phyloP scores from a whole-genome alignment of 1,139 yeast genomes.

The Pichia sp. region DNA sequence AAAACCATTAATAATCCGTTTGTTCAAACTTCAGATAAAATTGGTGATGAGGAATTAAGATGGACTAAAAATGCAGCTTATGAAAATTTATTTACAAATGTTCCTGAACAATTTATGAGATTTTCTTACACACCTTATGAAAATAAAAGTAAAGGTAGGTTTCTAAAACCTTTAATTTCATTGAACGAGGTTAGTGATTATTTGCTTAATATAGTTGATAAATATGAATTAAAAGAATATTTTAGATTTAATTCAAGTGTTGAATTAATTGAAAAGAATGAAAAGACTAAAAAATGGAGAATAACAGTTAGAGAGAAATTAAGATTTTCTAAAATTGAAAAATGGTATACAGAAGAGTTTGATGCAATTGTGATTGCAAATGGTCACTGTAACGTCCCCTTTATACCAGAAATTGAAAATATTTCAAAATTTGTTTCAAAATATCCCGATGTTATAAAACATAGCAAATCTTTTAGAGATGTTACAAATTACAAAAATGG shows the following conservation, averaged over 20 bases:
- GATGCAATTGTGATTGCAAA: slow-evolving; percentile 44
- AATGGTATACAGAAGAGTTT: slow-evolving; percentile 32
- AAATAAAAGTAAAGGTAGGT: slow-evolving; percentile 8
- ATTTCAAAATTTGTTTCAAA: slow-evolving; percentile 34
- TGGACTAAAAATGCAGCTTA: slow-evolving; percentile 30
- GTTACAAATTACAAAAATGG: slow-evolving; percentile 25
- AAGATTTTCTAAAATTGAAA: slow-evolving; percentile 16
- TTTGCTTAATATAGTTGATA: slow-evolving; percentile 29
- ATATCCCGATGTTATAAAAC: slow-evolving; percentile 33
- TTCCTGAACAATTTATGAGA: slow-evolving; percentile 40
- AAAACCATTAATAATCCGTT: slow-evolving; percentile 13
- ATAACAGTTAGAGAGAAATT: slow-evolving; percentile 16
- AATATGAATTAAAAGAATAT: slow-evolving; percentile 30
- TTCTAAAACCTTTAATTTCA: slow-evolving; percentile 28
- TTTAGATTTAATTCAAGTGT: slow-evolving; percentile 35
- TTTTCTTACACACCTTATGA: slow-evolving; percentile 32
- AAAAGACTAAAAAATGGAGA: slow-evolving; percentile 13
- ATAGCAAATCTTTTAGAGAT: slow-evolving; percentile 37
- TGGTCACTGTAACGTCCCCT: slow-evolving; percentile 44
- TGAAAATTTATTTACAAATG: slow-evolving; percentile 42
- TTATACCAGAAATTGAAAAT: slow-evolving; percentile 39
- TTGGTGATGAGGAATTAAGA: slow-evolving; percentile 9
- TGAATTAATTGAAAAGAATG: slow-evolving; percentile 32
- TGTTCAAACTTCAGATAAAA: slow-evolving; percentile 3
- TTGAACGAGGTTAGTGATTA: slow-evolving; percentile 31